These are phyloP conservation scores for Kernera saxatilis DNA, from an alignment of 345 rosid species.

Conservation along the genomic window DNA sequence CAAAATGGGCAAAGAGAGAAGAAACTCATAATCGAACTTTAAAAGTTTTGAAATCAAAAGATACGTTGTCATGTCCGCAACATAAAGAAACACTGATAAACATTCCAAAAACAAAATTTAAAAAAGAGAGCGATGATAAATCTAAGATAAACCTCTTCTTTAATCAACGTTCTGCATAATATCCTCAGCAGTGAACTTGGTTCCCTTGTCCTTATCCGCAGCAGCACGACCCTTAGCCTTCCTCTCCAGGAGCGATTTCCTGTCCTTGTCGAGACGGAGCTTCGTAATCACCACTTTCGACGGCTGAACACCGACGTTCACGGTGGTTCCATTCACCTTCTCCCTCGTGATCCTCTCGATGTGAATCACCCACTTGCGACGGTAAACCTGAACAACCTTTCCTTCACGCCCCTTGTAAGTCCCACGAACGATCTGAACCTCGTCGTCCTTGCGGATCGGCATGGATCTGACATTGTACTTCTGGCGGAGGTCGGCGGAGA, in stretches of 20 bases:
- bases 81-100: not conserved
- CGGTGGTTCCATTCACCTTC: conserved; percentile 79
- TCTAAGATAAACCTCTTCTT: not conserved
- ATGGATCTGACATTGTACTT: conserved; percentile 78
- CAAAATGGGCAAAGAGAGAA: not conserved
- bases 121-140: not conserved
- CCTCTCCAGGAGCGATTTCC: conserved; percentile 64
- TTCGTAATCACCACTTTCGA: conserved; percentile 70
- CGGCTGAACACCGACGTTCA: conserved; percentile 67
- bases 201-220: conserved; percentile 75
- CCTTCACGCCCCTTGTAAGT: conserved; percentile 83
- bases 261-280: conserved; percentile 71
- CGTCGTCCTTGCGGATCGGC: conserved; percentile 82
- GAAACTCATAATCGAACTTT: not conserved
- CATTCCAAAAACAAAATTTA: not conserved
- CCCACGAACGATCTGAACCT: conserved; percentile 76
- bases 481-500: conserved; percentile 63
- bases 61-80: not conserved
- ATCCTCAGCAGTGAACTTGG: conserved; percentile 69
- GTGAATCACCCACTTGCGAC: conserved; percentile 82
- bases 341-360: conserved; percentile 73
- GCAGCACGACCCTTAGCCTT: conserved; percentile 79
- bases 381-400: conserved; percentile 71
- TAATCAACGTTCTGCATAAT: conserved; percentile 74
- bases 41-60: not conserved